Conservation (phyloP, 139 green algal genomes). For the Coelastrella sp. region DNA sequence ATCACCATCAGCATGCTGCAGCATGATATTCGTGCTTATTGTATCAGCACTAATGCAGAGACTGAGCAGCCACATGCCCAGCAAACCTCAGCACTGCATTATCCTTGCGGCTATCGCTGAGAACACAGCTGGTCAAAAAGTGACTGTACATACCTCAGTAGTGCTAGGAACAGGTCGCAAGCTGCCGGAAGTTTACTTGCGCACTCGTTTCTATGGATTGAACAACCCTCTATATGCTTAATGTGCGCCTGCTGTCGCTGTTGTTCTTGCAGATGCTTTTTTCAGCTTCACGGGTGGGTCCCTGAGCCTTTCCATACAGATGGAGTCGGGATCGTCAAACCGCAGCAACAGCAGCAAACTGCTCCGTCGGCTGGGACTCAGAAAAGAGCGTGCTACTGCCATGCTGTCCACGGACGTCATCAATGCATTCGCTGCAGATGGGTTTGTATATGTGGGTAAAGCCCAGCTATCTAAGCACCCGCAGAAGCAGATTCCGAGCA, state of each 20-base stretch:
- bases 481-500: not conserved
- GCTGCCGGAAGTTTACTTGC: too few relatives aligned
- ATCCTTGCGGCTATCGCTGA: too few relatives aligned
- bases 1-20: too few relatives aligned
- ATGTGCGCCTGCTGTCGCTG: not conserved
- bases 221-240: too few relatives aligned
- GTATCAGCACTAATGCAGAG: too few relatives aligned
- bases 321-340: not conserved
- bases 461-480: conserved; percentile 18
- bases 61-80: too few relatives aligned
- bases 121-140: too few relatives aligned
- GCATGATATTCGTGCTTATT: too few relatives aligned
- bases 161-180: too few relatives aligned
- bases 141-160: too few relatives aligned
- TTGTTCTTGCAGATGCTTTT: conserved; percentile 7
- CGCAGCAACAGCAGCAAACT: not conserved
- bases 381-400: conserved; percentile 32
- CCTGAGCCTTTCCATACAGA: not conserved
- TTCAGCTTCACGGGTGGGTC: conserved; percentile 9
- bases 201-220: too few relatives aligned
- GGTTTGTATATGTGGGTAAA: conserved; percentile 37
- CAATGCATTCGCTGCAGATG: conserved; percentile 25
- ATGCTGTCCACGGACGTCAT: conserved; percentile 23
- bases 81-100: too few relatives aligned
- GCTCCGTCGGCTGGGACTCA: not conserved